Percentiles rank a stretch among this genome's conserved stretches.
These are phyloP conservation scores for Arthrobotrys sinensis DNA, from an alignment of 2,329 filamentous ascomycete species.

Conservation along the genomic window DNA sequence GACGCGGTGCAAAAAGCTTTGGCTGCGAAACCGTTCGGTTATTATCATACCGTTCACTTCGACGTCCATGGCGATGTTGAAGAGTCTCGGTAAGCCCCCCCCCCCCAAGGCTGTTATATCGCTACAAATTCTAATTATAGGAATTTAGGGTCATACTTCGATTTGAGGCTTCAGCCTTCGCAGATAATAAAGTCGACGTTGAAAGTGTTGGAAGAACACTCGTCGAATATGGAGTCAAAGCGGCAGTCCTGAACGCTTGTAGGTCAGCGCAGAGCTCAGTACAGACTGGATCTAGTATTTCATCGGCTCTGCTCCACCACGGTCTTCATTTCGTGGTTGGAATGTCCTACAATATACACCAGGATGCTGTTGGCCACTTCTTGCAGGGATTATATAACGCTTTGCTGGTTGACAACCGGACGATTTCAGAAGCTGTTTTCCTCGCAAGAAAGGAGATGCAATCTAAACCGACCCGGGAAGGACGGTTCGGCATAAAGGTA, in stretches of 20 bases:
- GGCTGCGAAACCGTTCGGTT: background rate
- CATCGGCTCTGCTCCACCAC: background rate
- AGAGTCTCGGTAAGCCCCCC: background rate
- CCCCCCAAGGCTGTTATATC: no score
- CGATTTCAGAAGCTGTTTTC: background rate
- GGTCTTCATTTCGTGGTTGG: slow-evolving; percentile 5
- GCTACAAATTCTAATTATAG: no score
- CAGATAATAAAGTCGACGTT: no score
- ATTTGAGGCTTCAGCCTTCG: no score
- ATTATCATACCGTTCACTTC: slow-evolving; percentile 7
- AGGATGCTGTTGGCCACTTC: background rate
- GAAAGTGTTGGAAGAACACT: no score
- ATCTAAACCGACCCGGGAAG: background rate
- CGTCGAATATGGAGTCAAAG: no score
- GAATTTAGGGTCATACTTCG: no score
- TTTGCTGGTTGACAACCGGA: background rate
- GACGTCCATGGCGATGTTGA: background rate
- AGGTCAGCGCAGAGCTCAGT: no score
- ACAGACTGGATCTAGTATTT: no score
- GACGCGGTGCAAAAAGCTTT: background rate
- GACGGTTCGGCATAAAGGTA: background rate
- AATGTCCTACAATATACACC: slow-evolving; percentile 4
- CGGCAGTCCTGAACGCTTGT: no score
- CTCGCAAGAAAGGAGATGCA: background rate
- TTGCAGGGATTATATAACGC: background rate